A percentile compares a stretch with the other conserved stretches of the same genome.
Evolutionary conservation across 306 rosid genomes (phyloP).

Genomic region (Vachellia pachyceras): DNA sequence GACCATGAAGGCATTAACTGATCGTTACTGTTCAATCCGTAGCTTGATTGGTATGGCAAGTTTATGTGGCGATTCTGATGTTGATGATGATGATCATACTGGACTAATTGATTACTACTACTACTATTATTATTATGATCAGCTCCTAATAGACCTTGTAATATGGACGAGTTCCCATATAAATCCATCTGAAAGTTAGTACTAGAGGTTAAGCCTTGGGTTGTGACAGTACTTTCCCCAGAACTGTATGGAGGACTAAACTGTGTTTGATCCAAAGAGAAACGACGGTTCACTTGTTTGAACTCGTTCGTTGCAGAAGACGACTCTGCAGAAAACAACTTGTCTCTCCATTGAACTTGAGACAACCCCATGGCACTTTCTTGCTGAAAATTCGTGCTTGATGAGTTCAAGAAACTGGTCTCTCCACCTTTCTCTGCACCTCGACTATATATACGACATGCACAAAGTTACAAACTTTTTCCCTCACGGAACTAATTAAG

Average conservation of each 20-base stretch:
- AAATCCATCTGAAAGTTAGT: conserved; percentile 61
- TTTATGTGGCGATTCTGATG: conserved; percentile 41
- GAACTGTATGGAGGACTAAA: conserved; percentile 82
- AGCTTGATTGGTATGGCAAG: conserved; percentile 51
- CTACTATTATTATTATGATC: conserved; percentile 35
- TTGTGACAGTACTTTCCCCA: conserved; percentile 63
- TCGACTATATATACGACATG: conserved; percentile 34
- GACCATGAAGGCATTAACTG: conserved; percentile 55
- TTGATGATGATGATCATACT: conserved; percentile 32
- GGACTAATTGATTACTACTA: conserved; percentile 33
- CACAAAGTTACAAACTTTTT: conserved; percentile 9
- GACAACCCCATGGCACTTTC: conserved; percentile 60
- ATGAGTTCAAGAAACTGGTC: conserved; percentile 61
- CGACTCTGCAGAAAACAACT: conserved; percentile 52
- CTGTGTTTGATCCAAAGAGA: conserved; percentile 70
- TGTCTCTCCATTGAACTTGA: conserved; percentile 80
- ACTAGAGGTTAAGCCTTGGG: conserved; percentile 52
- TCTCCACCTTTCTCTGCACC: conserved; percentile 63
- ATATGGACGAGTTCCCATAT: conserved; percentile 65
- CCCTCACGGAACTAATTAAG: neutral
- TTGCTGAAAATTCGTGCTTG: conserved; percentile 58
- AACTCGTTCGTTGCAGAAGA: conserved; percentile 47
- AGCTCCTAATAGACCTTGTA: conserved; percentile 73
- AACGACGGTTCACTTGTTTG: conserved; percentile 65
- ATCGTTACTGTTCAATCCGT: conserved; percentile 60